Conservation (phyloP, 495 filamentous ascomycete species). For the Pyronema omphalodes region DNA sequence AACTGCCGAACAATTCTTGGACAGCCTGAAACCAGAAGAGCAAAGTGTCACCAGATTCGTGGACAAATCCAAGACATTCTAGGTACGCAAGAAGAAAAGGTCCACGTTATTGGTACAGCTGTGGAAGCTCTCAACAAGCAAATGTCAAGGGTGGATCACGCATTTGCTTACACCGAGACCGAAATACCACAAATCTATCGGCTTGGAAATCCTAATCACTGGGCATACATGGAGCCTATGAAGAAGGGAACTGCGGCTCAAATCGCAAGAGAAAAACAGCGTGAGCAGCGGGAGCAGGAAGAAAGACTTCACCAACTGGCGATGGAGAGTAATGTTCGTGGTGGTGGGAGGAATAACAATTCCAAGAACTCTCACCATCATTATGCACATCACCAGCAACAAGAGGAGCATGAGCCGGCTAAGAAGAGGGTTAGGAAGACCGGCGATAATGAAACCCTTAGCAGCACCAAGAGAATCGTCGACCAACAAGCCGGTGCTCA, state of each 20-base stretch:
- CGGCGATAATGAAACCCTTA: conserved; percentile 3
- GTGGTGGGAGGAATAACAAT: neutral
- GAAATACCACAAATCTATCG: conserved; percentile 92
- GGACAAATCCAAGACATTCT: conserved; percentile 56
- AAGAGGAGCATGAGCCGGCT: neutral
- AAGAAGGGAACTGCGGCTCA: conserved; percentile 55
- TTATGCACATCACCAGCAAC: neutral
- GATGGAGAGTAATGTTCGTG: conserved; percentile 20
- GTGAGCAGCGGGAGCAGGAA: conserved; percentile 53
- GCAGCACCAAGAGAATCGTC: conserved; percentile 16
- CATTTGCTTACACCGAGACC: conserved; percentile 61
- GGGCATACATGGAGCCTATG: conserved; percentile 84
- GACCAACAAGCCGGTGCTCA: conserved; percentile 16
- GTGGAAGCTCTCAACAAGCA: conserved; percentile 78
- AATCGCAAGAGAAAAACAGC: conserved; percentile 46
- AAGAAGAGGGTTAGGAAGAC: conserved; percentile 2
- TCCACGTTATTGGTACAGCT: conserved; percentile 78
- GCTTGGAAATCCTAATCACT: conserved; percentile 76
- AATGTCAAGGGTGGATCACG: conserved; percentile 59
- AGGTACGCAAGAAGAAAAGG: conserved; percentile 83
- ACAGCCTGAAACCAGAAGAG: conserved; percentile 19
- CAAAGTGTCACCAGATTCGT: conserved; percentile 30
- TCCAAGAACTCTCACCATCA: conserved; percentile 10
- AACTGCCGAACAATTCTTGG: conserved; percentile 17
- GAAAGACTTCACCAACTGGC: conserved; percentile 40